Evolutionary conservation across 202 grass and related monocot genomes (phyloP).

Genomic region (Schoenoplectus triqueter): DNA sequence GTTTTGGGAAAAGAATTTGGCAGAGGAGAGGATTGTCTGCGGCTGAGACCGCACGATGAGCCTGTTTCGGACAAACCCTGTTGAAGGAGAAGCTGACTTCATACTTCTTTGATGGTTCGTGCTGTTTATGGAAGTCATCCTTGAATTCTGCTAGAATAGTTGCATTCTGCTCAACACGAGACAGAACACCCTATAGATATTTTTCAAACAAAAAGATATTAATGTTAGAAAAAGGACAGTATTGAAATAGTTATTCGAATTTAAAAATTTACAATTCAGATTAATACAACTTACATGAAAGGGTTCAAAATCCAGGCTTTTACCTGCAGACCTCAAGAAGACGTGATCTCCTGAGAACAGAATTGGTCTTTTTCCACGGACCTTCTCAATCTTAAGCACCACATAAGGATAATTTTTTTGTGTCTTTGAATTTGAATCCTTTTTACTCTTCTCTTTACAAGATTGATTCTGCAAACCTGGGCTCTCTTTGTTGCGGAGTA

Average conservation of each 20-base stretch:
- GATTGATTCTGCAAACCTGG: background rate
- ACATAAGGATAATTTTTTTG: constrained; percentile 34
- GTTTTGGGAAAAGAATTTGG: constrained; percentile 43
- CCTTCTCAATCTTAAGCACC: constrained; percentile 34
- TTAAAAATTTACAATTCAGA: background rate
- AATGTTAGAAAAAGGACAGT: background rate
- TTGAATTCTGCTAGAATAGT: constrained; percentile 40
- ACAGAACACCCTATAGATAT: constrained; percentile 36
- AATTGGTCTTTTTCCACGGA: constrained; percentile 29
- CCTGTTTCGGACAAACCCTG: constrained; percentile 44
- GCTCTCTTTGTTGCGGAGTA: constrained; percentile 8
- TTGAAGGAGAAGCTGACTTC: constrained; percentile 51
- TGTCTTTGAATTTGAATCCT: background rate
- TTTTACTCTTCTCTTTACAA: background rate
- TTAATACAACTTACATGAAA: constrained; percentile 42
- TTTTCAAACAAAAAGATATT: background rate
- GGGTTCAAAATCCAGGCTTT: constrained; percentile 4
- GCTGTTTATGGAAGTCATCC: constrained; percentile 42
- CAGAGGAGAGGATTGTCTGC: constrained; percentile 25
- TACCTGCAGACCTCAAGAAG: background rate
- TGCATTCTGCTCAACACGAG: background rate
- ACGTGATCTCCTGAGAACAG: constrained; percentile 50
- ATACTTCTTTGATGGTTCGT: constrained; percentile 34
- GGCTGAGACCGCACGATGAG: constrained; percentile 40
- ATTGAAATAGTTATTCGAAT: constrained; percentile 1